Evolutionary conservation across 2,329 filamentous ascomycete genomes (phyloP).

Genomic region (Hortaea sp.): DNA sequence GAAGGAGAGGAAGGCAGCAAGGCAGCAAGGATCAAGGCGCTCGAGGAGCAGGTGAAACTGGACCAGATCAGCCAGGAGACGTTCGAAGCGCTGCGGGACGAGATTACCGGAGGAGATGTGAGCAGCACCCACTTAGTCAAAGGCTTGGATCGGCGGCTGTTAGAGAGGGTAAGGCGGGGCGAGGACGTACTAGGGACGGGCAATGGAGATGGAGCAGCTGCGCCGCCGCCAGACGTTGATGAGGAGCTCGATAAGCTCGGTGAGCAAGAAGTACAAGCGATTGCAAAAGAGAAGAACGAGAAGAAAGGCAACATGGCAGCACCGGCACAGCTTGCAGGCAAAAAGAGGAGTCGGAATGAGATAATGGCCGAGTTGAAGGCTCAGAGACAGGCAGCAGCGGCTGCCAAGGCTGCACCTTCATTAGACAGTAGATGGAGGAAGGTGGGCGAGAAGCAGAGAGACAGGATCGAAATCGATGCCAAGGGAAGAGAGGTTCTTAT

Average conservation of each 20-base stretch:
- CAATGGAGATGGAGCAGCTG: constrained; percentile 29
- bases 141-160: constrained; percentile 75
- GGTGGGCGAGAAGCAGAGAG: constrained; percentile 40
- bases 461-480: constrained; percentile 47
- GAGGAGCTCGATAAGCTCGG: constrained; percentile 44
- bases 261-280: constrained; percentile 58
- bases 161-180: constrained; percentile 58
- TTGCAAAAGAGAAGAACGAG: constrained; percentile 48
- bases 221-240: constrained; percentile 26
- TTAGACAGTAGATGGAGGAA: constrained; percentile 27
- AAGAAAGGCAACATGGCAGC: constrained; percentile 42
- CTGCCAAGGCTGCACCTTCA: constrained; percentile 32
- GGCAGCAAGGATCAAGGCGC: constrained; percentile 58
- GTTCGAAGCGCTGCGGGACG: constrained; percentile 62
- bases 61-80: constrained; percentile 72
- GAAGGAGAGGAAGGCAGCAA: constrained; percentile 40
- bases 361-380: constrained; percentile 51
- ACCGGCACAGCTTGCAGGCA: constrained; percentile 30
- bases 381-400: constrained; percentile 37
- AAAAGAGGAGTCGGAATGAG: constrained; percentile 47
- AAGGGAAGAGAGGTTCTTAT: constrained; percentile 49
- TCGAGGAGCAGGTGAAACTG: constrained; percentile 60
- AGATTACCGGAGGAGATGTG: constrained; percentile 75
- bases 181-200: constrained; percentile 43
- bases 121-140: constrained; percentile 80